Conservation (phyloP, 2,329 filamentous ascomycete genomes). For the Parastagonospora nodorum region DNA sequence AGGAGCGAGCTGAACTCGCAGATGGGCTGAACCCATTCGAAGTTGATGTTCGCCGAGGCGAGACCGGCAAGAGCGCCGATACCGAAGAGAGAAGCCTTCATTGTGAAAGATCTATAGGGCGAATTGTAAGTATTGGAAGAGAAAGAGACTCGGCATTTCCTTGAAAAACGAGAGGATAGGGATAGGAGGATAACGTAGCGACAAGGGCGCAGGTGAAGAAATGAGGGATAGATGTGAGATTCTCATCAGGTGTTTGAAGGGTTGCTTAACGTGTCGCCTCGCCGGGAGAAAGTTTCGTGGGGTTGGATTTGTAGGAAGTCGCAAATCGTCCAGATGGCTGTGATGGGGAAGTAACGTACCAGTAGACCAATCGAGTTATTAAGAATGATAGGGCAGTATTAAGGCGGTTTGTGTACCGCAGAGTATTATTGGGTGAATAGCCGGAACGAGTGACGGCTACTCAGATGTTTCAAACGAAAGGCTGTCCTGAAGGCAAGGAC, state of each 20-base stretch:
- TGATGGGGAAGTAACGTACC: conserved; percentile 14
- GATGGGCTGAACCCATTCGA: conserved; percentile 52
- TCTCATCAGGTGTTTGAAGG: too few species aligned
- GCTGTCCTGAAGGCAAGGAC: conserved; percentile 31
- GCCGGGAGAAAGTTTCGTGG: not conserved
- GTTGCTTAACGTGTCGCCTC: not conserved
- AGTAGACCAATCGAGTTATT: not conserved
- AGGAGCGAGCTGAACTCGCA: conserved; percentile 41
- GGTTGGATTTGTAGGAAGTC: not conserved
- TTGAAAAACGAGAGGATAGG: not conserved
- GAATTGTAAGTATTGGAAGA: too few species aligned
- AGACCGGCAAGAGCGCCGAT: conserved; percentile 43
- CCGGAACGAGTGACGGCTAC: conserved; percentile 36
- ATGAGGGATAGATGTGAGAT: not conserved
- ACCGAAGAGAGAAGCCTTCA: conserved; percentile 37
- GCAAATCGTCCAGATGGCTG: not conserved
- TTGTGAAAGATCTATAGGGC: conserved; percentile 11
- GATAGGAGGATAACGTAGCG: not conserved
- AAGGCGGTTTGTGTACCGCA: not conserved
- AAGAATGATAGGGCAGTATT: conserved; percentile 2
- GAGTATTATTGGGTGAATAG: conserved; percentile 6
- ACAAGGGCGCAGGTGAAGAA: not conserved
- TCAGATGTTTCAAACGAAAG: conserved; percentile 16
- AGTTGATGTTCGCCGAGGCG: conserved; percentile 55
- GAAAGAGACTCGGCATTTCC: too few species aligned